Evolutionary conservation across 306 rosid genomes (phyloP).

Genomic region (Prunus dulcis): DNA sequence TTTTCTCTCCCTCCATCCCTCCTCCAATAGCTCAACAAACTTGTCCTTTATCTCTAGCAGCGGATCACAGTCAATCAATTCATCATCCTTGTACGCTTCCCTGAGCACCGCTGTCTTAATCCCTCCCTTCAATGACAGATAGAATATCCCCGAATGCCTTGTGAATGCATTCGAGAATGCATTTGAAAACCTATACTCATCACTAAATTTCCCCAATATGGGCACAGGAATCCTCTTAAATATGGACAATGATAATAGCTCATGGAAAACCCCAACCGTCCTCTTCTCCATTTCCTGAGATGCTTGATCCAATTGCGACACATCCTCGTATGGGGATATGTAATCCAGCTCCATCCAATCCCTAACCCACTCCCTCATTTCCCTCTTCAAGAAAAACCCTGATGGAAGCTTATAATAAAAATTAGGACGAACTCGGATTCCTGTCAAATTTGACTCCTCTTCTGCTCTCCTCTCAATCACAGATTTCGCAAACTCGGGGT

Average conservation of each 20-base stretch:
- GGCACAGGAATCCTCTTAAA: conserved; percentile 79
- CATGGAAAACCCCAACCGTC: conserved; percentile 49
- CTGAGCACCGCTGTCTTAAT: conserved; percentile 76
- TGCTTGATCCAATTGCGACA: conserved; percentile 55
- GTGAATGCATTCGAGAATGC: conserved; percentile 65
- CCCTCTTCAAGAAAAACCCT: conserved; percentile 71
- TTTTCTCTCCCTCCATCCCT: conserved; percentile 66
- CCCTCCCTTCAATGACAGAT: conserved; percentile 82
- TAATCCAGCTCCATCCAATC: conserved; percentile 90
- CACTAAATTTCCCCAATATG: conserved; percentile 69
- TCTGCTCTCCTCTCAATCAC: conserved; percentile 74
- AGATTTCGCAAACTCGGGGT: conserved; percentile 68
- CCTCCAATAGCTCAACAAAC: conserved; percentile 69
- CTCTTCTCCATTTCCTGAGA: conserved; percentile 73
- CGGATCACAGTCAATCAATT: conserved; percentile 71
- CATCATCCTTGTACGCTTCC: conserved; percentile 59
- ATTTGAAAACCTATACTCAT: conserved; percentile 78
- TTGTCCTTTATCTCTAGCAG: conserved; percentile 64
- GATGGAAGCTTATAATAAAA: conserved; percentile 61
- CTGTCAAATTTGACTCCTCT: conserved; percentile 49
- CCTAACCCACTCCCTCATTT: conserved; percentile 92
- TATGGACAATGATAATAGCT: conserved; percentile 62
- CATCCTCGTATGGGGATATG: conserved; percentile 69
- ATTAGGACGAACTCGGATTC: conserved; percentile 76
- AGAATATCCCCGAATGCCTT: conserved; percentile 82